Evolutionary conservation across 305 asterid species (phyloP).

Genomic region (Fraxinus baroniana): DNA sequence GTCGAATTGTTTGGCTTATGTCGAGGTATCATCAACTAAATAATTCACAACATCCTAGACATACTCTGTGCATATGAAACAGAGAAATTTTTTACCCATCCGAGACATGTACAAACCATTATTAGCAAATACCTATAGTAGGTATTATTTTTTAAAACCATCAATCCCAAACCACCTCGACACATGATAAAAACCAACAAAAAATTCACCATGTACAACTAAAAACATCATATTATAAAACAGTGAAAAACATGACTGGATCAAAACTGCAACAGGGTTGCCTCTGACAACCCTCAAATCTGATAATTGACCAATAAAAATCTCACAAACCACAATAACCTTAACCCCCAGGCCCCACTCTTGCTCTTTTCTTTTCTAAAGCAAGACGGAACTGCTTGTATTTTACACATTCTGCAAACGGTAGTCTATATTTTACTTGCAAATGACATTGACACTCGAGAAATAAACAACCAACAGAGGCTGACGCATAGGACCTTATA

Average conservation of each 20-base stretch:
- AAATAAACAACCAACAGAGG: constrained; percentile 31
- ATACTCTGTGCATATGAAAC: background rate
- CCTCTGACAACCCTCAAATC: constrained; percentile 37
- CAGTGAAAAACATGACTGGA: constrained; percentile 24
- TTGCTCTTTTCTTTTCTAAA: constrained; percentile 11
- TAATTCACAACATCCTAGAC: background rate
- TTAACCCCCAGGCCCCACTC: constrained; percentile 8
- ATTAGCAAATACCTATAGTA: background rate
- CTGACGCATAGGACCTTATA: constrained; percentile 36
- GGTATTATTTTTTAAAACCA: constrained; percentile 13
- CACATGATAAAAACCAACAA: constrained; percentile 7
- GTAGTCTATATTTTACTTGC: constrained; percentile 25
- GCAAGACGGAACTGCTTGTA: constrained; percentile 25
- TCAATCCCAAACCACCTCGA: background rate
- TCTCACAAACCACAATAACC: constrained; percentile 23
- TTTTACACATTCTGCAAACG: constrained; percentile 41
- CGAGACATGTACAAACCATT: background rate
- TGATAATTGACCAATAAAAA: constrained; percentile 26
- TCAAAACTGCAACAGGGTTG: constrained; percentile 45
- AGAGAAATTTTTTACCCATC: background rate
- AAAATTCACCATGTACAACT: constrained; percentile 28
- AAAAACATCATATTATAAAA: constrained; percentile 10
- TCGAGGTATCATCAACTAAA: background rate
- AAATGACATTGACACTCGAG: constrained; percentile 32
- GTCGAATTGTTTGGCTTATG: background rate